Base-by-base conservation (phyloP, 2,329 filamentous ascomycete genomes). In the Beauveria pseudobassiana region DNA sequence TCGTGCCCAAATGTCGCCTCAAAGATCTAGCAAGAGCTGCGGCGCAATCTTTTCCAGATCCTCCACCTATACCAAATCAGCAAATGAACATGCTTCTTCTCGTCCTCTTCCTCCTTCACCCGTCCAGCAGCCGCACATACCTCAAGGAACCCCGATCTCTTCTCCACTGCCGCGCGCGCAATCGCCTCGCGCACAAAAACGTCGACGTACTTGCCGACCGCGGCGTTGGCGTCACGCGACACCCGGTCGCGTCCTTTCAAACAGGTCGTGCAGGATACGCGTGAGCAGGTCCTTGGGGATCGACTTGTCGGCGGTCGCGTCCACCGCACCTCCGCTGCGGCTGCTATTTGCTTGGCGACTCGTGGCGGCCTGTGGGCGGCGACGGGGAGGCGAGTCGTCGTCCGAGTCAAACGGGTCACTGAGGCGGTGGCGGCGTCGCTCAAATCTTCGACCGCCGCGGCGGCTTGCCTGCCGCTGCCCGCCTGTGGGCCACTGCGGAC, bases 111-210 rank as follows among this genome's bases (percentile, higher is more conserved):
- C 34, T 14, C 18, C 54, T 26, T 2, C 14, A 7, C 18, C 38
- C 24, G 10, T 8, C 34, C 40, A 2, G 9, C 2, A 42, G 9
- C 30, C 26, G 20, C 9, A 57, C 52, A 56, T 51, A 91, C 88
- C 83, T 95, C 90, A 42, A 93, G 72, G 70, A 93, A 92, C 4
- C 84, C 86, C 63, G 84, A 80, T 38, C 79, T 78, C 70, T 88
- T 87, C 78, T 91, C 89, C 63, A 86, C 85, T 10, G 87, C 84
- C 45, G 90, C 87, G 70, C 93, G 77, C 18, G 91, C 91, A 71
- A 98, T 86, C 1, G 91, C 91, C 77, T 98, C 93, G 64, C 89
- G 82, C 59, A 96, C 89, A 75, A 97, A 98, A 0, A 93, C 85
- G 74, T 97, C 91, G 74, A 97, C 82, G 72, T 98, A 98, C 75